A percentile compares a stretch with the other conserved stretches of the same genome.
Conservation (phyloP, 139 green algal species). For the Chlorella sp. region DNA sequence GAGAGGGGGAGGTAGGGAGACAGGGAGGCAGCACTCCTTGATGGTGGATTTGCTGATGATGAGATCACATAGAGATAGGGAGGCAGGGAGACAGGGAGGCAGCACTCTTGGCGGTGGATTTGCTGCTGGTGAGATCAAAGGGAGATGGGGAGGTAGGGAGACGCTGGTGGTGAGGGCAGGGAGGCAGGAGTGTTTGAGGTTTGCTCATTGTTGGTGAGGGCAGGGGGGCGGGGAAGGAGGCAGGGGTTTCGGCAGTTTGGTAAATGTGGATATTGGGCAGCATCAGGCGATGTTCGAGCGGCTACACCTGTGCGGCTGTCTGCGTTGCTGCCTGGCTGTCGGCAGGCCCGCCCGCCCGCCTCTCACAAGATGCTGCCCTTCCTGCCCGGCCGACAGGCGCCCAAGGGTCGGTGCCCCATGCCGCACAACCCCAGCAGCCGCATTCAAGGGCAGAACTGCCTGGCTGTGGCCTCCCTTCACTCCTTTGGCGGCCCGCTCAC, state of each 20-base stretch:
- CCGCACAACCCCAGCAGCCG: conserved; percentile 8
- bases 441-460: neutral
- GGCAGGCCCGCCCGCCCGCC: neutral
- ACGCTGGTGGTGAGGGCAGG: too few relatives aligned
- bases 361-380: neutral
- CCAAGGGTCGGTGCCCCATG: conserved; percentile 24
- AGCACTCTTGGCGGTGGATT: too few relatives aligned
- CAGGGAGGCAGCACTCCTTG: too few relatives aligned
- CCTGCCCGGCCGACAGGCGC: neutral
- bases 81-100: too few relatives aligned
- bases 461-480: conserved; percentile 66
- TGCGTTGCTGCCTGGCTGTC: neutral
- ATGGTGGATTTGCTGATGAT: too few relatives aligned
- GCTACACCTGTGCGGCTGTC: neutral
- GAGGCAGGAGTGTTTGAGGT: too few relatives aligned
- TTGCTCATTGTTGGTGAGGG: conserved; percentile 13
- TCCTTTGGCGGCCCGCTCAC: conserved; percentile 59
- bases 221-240: too few relatives aligned
- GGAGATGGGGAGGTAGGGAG: too few relatives aligned
- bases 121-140: too few relatives aligned
- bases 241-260: neutral
- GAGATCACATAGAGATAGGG: too few relatives aligned
- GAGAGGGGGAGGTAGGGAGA: too few relatives aligned
- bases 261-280: neutral
- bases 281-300: neutral